Base-by-base conservation (phyloP, 2,329 filamentous ascomycete genomes). In the Dichotomopilus funicola region DNA sequence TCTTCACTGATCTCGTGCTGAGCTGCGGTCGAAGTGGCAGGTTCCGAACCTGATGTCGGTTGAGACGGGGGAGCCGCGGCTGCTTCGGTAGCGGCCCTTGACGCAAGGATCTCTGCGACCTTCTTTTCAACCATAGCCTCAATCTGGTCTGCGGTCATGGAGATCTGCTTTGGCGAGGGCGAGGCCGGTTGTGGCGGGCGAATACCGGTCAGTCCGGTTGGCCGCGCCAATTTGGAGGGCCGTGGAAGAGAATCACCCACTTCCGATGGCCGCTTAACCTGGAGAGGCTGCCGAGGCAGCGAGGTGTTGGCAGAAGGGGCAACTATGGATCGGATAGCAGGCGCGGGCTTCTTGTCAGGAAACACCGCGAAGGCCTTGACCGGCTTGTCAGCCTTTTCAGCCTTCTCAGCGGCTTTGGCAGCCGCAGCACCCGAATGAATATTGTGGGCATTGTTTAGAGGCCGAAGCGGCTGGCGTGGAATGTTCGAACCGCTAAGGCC, bases 91-190 rank as follows among this genome's bases (percentile, higher is more conserved):
- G 86, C 82, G 1, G 81, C 83, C 52, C 87, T 82, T n/a, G 86
- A 85, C 0, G 91, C 90, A 1, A 97, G 76, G 38, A 94, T 91
- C 72, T 96, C 91, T 57, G 87, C 86, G 0, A 97, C 89, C 66
- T 95, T 95, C 64, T 87, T 89, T 70, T 96, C 89, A 1, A 97
- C 90, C 73, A 96, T 85, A 41, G 91, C 89, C 68, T 96, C 91
- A 58, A 97, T 95, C 51, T 85, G 86, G 10, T 84, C 86, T 13
- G 85, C 81, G 0, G 85, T 87, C 7, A 89, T 78, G 69, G 75
- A 79, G 61, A 70, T 64, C 59, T 53, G 65, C 44, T 61, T 61
- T 45, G 70, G 64, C 45, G 51, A 56, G 59, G 58, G 44, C 37
- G 50, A 48, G 50, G 48, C 63, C 1, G 72, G 69, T 2, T 76